These are phyloP conservation scores for Coprinellus micaceus DNA, from an alignment of 768 basidiomycete genomes.

Conservation along the genomic window DNA sequence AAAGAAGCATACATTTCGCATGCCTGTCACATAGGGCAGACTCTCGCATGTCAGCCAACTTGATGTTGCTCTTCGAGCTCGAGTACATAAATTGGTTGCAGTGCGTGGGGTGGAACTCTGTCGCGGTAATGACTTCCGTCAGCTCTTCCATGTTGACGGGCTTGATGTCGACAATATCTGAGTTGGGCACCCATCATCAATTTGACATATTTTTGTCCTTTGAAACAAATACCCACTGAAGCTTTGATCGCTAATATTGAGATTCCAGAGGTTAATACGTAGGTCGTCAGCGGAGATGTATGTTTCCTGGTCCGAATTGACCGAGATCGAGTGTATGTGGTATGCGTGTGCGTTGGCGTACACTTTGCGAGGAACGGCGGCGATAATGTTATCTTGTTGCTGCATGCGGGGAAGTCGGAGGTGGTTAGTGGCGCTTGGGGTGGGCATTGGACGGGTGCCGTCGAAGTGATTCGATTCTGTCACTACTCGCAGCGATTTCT, in stretches of 20 bases:
- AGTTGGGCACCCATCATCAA: neutral
- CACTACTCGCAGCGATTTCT: slow-evolving; percentile 93
- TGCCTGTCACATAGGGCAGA: slow-evolving; percentile 94
- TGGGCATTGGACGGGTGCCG: slow-evolving; percentile 65
- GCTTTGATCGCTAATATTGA: slow-evolving; percentile 97
- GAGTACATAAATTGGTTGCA: slow-evolving; percentile 99
- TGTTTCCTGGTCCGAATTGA: slow-evolving; percentile 99
- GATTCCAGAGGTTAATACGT: slow-evolving; percentile 96
- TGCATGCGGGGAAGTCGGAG: slow-evolving; percentile 88
- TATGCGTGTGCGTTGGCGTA: slow-evolving; percentile 99
- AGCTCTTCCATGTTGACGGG: slow-evolving; percentile 99
- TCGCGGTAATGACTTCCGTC: slow-evolving; percentile 99
- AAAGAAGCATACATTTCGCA: slow-evolving; percentile 76
- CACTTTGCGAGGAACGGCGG: slow-evolving; percentile 96
- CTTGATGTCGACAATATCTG: slow-evolving; percentile 99
- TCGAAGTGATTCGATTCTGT: slow-evolving; percentile 94
- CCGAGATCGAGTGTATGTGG: slow-evolving; percentile 99
- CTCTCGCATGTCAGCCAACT: slow-evolving; percentile 98
- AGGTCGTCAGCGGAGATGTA: slow-evolving; percentile 99
- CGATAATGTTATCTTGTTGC: slow-evolving; percentile 96
- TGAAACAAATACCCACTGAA: slow-evolving; percentile 70
- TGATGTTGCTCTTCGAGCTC: slow-evolving; percentile 99
- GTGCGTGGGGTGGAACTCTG: slow-evolving; percentile 95
- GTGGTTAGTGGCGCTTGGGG: slow-evolving; percentile 54
- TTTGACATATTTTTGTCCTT: neutral